These are phyloP conservation scores for Barbarea vulgaris DNA, from an alignment of 345 rosid genomes.

Conservation along the genomic window DNA sequence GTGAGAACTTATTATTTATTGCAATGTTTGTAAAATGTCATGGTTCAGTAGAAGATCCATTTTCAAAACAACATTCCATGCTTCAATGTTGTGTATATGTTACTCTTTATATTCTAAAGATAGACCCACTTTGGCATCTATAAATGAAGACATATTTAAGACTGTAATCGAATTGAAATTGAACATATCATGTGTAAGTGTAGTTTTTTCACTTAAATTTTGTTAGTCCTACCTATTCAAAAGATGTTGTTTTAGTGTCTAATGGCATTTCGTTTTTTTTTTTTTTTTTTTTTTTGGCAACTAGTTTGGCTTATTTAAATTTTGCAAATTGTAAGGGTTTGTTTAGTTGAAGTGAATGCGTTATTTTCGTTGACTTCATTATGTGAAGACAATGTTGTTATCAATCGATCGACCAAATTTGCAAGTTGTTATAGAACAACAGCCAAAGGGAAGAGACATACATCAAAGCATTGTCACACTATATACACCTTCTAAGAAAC, in stretches of 20 bases:
- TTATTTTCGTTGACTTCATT: conserved; percentile 13
- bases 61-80: conserved; percentile 28
- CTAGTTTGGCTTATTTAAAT: neutral
- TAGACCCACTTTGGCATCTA: conserved; percentile 33
- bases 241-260: conserved; percentile 1
- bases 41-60: conserved; percentile 6
- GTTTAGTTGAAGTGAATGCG: neutral
- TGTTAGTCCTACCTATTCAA: conserved; percentile 30
- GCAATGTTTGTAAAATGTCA: conserved; percentile 27
- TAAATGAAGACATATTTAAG: conserved; percentile 18
- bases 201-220: conserved; percentile 7
- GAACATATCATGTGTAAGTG: conserved; percentile 34
- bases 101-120: neutral
- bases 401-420: conserved; percentile 26
- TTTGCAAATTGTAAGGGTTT: conserved; percentile 4
- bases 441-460: conserved; percentile 3
- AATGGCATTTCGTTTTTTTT: no score
- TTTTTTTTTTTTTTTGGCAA: neutral
- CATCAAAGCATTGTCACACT: conserved; percentile 1
- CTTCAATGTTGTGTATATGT: conserved; percentile 27
- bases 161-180: neutral
- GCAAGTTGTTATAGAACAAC: conserved; percentile 29
- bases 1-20: no score
- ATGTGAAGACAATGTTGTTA: conserved; percentile 23
- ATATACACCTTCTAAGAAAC: neutral